A percentile compares a stretch with the other conserved stretches of the same genome.
Evolutionary conservation across 2,329 filamentous ascomycete species (phyloP).

Genomic region (Monosporascus cannonballus): DNA sequence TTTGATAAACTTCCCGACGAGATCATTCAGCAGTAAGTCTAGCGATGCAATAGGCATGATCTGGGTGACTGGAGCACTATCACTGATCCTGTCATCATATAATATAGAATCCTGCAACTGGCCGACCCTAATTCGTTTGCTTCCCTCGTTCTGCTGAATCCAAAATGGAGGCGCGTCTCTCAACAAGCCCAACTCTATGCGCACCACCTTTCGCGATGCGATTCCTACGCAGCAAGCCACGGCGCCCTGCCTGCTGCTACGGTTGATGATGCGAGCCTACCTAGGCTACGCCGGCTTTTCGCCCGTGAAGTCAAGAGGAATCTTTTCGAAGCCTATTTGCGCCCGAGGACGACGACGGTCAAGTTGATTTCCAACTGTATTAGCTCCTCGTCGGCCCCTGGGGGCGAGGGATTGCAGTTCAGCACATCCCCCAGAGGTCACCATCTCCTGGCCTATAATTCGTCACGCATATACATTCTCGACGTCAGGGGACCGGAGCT

Average conservation of each 20-base stretch:
- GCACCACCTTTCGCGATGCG: slow-evolving; percentile 55
- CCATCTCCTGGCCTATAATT: slow-evolving; percentile 74
- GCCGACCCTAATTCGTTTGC: slow-evolving; percentile 60
- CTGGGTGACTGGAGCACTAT: slow-evolving; percentile 1
- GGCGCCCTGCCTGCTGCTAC: slow-evolving; percentile 25
- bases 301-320: slow-evolving; percentile 67
- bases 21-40: slow-evolving; percentile 59
- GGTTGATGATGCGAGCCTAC: slow-evolving; percentile 44
- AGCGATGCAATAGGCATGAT: slow-evolving; percentile 3
- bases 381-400: slow-evolving; percentile 76
- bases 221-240: slow-evolving; percentile 50
- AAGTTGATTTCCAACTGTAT: slow-evolving; percentile 79
- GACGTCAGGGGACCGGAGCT: slow-evolving; percentile 57
- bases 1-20: slow-evolving; percentile 59
- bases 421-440: slow-evolving; percentile 70
- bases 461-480: slow-evolving; percentile 75
- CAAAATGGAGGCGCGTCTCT: slow-evolving; percentile 59
- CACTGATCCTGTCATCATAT: slow-evolving; percentile 10
- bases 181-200: slow-evolving; percentile 59
- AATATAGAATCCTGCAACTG: slow-evolving; percentile 50
- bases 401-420: slow-evolving; percentile 82
- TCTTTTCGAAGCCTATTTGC: slow-evolving; percentile 69
- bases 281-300: slow-evolving; percentile 59
- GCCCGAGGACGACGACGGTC: slow-evolving; percentile 64
- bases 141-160: slow-evolving; percentile 58